Base-by-base conservation (phyloP, 2,329 filamentous ascomycete species). In the Diaporthe vexans region DNA sequence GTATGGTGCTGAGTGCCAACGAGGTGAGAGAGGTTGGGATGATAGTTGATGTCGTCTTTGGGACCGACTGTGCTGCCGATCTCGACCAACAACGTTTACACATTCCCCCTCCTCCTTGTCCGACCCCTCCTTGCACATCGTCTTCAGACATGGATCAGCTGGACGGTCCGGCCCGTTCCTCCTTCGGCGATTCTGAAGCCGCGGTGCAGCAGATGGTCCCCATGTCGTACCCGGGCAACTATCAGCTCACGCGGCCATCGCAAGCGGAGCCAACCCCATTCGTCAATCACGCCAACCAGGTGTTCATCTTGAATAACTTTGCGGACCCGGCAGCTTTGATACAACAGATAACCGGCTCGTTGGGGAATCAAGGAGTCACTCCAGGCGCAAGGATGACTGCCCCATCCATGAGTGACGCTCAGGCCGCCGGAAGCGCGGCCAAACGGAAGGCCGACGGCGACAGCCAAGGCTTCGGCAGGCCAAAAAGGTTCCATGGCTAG, bases 381-480 rank as follows among this genome's bases (percentile, higher is more conserved):
- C n/a, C n/a, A 10, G 10, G n/a, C n/a, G 24, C 51, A 29, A 24
- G 51, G 24, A n/a, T 24, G 5, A 10, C 51, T 54, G 51, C n/a
- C 26, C 2, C 51, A 26, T 26, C 51, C 4, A 54, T 26, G 51
- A 26, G 24, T 24, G 51, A 24, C 11, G 10, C 51, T 54, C 51
- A 24, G 51, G 51, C 51, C 51, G 24, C 10, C 40, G 40, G 40
- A 7, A 5, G 6, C 26, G 51, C n/a, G 24, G 26, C n/a, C n/a
- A 54, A 54, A 54, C 51, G 51, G 24, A 24, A 54, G 51, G 51
- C 51, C n/a, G 51, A 54, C n/a, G 51, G n/a, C n/a, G 24, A 54
- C n/a, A 24, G n/a, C 51, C 51, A 54, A 26, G 51, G 51, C 21
- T 26, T 54, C 15, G 51, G n/a, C 11, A 54, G 51, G n/a, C 24